Conservation (phyloP, 192 early-diverging fungal species). For the Podila epicladia region DNA sequence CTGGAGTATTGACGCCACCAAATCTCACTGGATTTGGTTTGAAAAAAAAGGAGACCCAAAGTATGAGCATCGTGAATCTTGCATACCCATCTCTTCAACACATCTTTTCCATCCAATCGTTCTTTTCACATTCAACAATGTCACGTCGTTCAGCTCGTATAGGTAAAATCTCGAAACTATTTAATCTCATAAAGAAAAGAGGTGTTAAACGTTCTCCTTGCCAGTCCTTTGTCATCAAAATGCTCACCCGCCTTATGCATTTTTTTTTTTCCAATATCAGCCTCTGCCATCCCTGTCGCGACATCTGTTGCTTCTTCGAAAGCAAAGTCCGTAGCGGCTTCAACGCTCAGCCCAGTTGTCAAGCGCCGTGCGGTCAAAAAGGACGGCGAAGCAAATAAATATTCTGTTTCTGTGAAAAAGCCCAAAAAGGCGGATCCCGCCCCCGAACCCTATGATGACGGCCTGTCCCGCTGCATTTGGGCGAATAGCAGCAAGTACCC, state of each 20-base stretch:
- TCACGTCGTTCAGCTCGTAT: constrained; percentile 30
- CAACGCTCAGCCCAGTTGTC: background rate
- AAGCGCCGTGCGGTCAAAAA: constrained; percentile 1
- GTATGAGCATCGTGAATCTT: no score
- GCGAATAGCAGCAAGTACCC: constrained; percentile 23
- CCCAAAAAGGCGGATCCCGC: background rate
- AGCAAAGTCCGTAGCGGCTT: no score
- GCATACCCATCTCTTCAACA: background rate
- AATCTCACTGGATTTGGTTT: no score
- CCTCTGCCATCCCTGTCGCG: no score
- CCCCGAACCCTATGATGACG: constrained; percentile 10
- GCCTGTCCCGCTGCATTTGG: constrained; percentile 27
- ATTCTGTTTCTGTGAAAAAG: background rate
- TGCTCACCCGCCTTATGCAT: no score
- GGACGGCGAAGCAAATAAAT: no score
- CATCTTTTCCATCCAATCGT: background rate
- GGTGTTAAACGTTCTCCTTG: background rate
- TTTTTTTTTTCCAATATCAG: no score
- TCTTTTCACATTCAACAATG: constrained; percentile 4
- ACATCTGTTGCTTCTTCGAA: no score
- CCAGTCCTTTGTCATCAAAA: no score
- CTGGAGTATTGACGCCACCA: no score
- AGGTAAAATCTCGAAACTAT: constrained; percentile 4
- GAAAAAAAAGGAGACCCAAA: no score
- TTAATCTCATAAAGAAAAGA: background rate